Evolutionary conservation across 352 stramenopile species (phyloP).

Genomic region (Halophytophthora batemanensis): DNA sequence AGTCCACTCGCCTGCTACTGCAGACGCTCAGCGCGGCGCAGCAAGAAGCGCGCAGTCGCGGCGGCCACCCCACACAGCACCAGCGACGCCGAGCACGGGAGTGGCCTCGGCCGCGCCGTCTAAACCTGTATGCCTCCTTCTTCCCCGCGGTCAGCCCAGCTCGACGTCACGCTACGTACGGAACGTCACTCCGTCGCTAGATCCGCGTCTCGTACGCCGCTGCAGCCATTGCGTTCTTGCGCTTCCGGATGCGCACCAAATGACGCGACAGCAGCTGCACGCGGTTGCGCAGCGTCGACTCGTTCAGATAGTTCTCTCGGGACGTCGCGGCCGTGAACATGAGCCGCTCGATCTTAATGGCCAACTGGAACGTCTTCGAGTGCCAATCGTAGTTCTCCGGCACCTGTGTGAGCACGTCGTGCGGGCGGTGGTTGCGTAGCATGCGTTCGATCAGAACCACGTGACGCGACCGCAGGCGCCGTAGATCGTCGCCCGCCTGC

Average conservation of each 20-base stretch:
- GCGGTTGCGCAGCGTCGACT: constrained; percentile 43
- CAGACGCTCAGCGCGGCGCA: too few relatives aligned
- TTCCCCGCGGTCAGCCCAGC: too few relatives aligned
- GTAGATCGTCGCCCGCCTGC: constrained; percentile 25
- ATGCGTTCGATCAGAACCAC: constrained; percentile 56
- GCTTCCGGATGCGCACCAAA: constrained; percentile 51
- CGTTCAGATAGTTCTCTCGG: constrained; percentile 51
- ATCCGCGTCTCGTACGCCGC: constrained; percentile 14
- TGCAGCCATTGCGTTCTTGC: constrained; percentile 47
- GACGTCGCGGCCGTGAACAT: constrained; percentile 61
- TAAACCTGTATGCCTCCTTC: constrained; percentile 12
- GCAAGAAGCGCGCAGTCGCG: too few relatives aligned
- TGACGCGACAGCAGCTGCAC: constrained; percentile 55
- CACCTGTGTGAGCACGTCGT: constrained; percentile 59
- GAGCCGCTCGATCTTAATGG: constrained; percentile 63
- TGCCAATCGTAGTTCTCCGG: constrained; percentile 61
- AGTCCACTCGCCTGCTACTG: too few relatives aligned
- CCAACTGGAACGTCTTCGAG: constrained; percentile 52
- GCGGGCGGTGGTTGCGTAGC: constrained; percentile 47
- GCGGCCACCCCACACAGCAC: too few relatives aligned
- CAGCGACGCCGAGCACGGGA: neutral
- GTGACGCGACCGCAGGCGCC: constrained; percentile 37
- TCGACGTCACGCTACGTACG: too few relatives aligned
- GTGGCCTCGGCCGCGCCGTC: constrained; percentile 1
- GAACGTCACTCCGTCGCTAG: constrained; percentile 5